A percentile compares a stretch with the other conserved stretches of the same genome.
Conservation (phyloP, 108 stramenopile species). For the Discostella pseudostelligera region DNA sequence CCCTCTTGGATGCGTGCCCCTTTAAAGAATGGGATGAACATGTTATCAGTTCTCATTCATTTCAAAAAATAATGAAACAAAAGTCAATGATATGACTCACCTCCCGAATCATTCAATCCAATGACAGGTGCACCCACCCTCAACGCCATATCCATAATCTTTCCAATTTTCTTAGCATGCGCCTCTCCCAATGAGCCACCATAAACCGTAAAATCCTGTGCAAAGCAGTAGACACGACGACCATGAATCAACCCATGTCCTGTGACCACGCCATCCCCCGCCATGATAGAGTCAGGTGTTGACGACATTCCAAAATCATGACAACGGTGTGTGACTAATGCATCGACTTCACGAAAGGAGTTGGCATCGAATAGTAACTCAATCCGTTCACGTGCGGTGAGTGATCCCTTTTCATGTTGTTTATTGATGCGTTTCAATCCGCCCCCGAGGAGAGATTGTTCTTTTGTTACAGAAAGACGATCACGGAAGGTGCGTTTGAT, state of each 20-base stretch:
- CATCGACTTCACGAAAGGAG: constrained; percentile 93
- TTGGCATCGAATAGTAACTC: constrained; percentile 87
- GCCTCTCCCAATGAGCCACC: constrained; percentile 95
- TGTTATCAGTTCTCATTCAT: not conserved
- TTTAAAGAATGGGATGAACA: not conserved
- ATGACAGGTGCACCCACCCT: constrained; percentile 96
- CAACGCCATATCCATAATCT: constrained; percentile 98
- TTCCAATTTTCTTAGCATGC: constrained; percentile 98
- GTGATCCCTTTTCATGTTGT: constrained; percentile 93
- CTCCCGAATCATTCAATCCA: constrained; percentile 98
- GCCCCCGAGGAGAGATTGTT: constrained; percentile 81
- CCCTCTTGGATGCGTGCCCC: constrained; percentile 99
- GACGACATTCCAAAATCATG: constrained; percentile 96
- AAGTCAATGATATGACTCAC: constrained; percentile 43
- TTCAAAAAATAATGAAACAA: not conserved
- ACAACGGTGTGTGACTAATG: constrained; percentile 94
- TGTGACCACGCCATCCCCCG: constrained; percentile 96
- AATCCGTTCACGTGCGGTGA: constrained; percentile 98
- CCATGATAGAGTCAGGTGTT: constrained; percentile 54
- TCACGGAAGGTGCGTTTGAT: constrained; percentile 83
- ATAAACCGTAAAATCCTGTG: constrained; percentile 98
- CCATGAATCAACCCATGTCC: constrained; percentile 62
- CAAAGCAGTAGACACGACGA: constrained; percentile 80
- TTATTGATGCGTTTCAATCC: constrained; percentile 77
- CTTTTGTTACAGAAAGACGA: constrained; percentile 57